Evolutionary conservation across 192 early-diverging fungal species (phyloP).

Genomic region (Spizellomyces punctatus): DNA sequence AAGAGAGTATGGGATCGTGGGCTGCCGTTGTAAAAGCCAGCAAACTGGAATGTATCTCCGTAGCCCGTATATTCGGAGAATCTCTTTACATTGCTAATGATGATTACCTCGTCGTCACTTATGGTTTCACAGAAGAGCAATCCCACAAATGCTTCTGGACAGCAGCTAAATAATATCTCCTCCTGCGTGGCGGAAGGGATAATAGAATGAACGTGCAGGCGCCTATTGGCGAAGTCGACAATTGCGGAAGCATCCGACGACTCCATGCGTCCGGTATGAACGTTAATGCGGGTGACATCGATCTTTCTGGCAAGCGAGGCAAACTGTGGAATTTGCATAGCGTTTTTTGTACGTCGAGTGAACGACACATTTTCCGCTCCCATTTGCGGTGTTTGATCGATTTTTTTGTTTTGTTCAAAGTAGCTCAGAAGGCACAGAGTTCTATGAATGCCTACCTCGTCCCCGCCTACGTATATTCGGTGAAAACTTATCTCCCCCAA

Average conservation of each 20-base stretch:
- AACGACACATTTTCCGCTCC: too few species aligned
- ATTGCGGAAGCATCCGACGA: slow-evolving; percentile 2
- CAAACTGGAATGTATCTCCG: slow-evolving; percentile 25
- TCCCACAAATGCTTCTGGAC: slow-evolving; percentile 30
- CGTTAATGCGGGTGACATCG: slow-evolving; percentile 5
- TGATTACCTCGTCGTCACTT: slow-evolving; percentile 22
- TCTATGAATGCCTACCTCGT: not conserved
- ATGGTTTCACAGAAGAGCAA: slow-evolving; percentile 22
- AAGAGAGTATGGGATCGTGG: slow-evolving; percentile 9
- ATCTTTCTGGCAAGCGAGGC: not conserved
- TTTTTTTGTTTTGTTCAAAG: not conserved
- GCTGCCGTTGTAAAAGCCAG: not conserved
- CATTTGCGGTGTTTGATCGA: too few species aligned
- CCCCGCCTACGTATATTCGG: not conserved
- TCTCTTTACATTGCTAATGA: slow-evolving; percentile 28
- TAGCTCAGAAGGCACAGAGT: not conserved
- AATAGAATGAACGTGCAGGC: slow-evolving; percentile 39
- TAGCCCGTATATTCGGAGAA: slow-evolving; percentile 30
- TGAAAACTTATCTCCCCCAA: not conserved
- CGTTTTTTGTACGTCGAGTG: too few species aligned
- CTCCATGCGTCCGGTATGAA: slow-evolving; percentile 23
- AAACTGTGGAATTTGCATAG: too few species aligned
- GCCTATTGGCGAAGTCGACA: slow-evolving; percentile 41
- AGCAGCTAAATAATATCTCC: slow-evolving; percentile 31
- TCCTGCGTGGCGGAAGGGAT: slow-evolving; percentile 37